These are phyloP conservation scores for Trichoderma erinaceum DNA, from an alignment of 495 filamentous ascomycete species.

Conservation along the genomic window DNA sequence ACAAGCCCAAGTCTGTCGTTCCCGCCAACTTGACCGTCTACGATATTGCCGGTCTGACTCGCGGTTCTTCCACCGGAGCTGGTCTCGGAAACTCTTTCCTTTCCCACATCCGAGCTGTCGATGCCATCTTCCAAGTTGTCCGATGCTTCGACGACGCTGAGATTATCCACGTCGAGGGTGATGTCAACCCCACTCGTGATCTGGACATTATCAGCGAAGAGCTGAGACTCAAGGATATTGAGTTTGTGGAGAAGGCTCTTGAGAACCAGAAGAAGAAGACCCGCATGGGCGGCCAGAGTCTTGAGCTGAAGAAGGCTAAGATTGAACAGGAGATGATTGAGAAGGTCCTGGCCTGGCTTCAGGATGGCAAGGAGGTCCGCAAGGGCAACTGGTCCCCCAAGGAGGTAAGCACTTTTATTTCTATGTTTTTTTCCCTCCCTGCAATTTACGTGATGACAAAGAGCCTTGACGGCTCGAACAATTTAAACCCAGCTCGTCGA, in stretches of 20 bases:
- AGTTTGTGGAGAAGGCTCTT: constrained; percentile 93
- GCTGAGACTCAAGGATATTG: constrained; percentile 95
- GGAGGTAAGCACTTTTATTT: constrained; percentile 65
- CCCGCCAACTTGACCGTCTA: constrained; percentile 98
- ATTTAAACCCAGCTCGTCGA: constrained; percentile 99
- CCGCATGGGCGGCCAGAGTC: constrained; percentile 82
- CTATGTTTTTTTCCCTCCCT: constrained; percentile 18
- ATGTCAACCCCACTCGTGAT: constrained; percentile 91
- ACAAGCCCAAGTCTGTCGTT: constrained; percentile 92
- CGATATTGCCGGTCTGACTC: constrained; percentile 96
- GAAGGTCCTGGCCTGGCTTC: constrained; percentile 74
- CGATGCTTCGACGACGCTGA: constrained; percentile 98
- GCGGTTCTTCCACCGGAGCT: constrained; percentile 93
- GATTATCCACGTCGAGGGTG: constrained; percentile 99
- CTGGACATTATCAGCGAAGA: constrained; percentile 95
- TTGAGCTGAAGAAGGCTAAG: constrained; percentile 96
- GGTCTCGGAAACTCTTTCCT: constrained; percentile 98
- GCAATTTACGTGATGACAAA: constrained; percentile 84
- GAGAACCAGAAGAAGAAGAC: constrained; percentile 91
- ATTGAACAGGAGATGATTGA: constrained; percentile 92
- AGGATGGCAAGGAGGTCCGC: constrained; percentile 85
- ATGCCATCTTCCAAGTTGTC: constrained; percentile 99
- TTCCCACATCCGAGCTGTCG: constrained; percentile 97
- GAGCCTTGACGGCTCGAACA: constrained; percentile 77
- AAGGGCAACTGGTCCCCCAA: constrained; percentile 86